A percentile compares a stretch with the other conserved stretches of the same genome.
Evolutionary conservation across 148 eudicot genomes (phyloP).

Genomic region (Camellia japonica): DNA sequence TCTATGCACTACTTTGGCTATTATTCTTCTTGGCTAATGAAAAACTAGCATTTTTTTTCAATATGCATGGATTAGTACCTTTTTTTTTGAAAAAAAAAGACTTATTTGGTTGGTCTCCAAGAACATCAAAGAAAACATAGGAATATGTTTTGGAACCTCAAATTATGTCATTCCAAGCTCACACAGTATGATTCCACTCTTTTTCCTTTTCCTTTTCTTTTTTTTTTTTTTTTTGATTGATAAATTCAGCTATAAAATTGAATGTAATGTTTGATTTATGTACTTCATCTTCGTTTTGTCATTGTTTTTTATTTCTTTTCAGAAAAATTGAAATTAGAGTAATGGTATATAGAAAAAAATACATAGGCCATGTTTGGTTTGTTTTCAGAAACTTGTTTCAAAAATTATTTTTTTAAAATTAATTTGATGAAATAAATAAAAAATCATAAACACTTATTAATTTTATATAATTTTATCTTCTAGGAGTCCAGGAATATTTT

Average conservation of each 20-base stretch:
- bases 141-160: neutral
- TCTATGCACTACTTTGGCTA: slow-evolving; percentile 1
- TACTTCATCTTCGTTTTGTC: neutral
- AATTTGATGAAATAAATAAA: too few species aligned
- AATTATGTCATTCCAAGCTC: neutral
- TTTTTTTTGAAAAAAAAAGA: too few species aligned
- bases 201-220: too few species aligned
- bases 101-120: neutral
- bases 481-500: too few species aligned
- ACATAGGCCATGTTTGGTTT: too few species aligned
- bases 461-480: too few species aligned
- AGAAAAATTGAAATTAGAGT: neutral
- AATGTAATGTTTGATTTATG: too few species aligned
- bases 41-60: neutral
- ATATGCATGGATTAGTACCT: neutral
- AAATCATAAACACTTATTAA: too few species aligned
- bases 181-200: neutral
- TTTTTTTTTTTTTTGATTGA: neutral
- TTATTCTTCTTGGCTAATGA: neutral
- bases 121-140: neutral
- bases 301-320: neutral
- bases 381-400: too few species aligned
- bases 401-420: too few species aligned
- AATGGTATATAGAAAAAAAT: too few species aligned
- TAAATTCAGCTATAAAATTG: too few species aligned